Conservation (phyloP, 1,139 yeast species). For the Debaryomyces subglobosus region DNA sequence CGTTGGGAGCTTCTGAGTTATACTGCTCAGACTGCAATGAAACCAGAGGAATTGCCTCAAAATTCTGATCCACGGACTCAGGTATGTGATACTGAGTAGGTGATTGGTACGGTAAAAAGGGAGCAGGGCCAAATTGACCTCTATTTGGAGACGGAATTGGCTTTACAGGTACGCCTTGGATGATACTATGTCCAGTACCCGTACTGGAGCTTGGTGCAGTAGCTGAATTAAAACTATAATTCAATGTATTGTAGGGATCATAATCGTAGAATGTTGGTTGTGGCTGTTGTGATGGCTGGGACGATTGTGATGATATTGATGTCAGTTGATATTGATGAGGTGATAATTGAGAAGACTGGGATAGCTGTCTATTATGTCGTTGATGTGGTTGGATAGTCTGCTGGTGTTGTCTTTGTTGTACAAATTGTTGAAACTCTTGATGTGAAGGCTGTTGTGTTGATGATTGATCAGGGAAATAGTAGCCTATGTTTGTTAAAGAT, state of each 20-base stretch:
- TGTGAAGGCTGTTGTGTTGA: neutral
- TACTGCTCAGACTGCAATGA: neutral
- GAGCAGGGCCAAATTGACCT: neutral
- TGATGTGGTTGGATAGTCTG: constrained; percentile 9
- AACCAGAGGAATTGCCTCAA: neutral
- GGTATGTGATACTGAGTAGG: neutral
- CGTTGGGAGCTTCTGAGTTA: neutral
- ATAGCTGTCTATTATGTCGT: constrained; percentile 6
- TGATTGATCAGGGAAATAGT: constrained; percentile 24
- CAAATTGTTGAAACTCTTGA: constrained; percentile 9
- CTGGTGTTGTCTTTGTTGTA: constrained; percentile 10
- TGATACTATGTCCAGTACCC: neutral
- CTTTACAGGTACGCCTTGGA: neutral
- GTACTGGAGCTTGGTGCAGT: constrained; percentile 7
- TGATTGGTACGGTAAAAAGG: neutral
- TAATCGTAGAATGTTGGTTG: constrained; percentile 4
- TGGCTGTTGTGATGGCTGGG: constrained; percentile 5
- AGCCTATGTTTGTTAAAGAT: constrained; percentile 39
- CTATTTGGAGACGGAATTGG: neutral
- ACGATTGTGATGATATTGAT: constrained; percentile 7
- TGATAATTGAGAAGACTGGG: constrained; percentile 13
- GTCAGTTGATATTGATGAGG: constrained; percentile 14
- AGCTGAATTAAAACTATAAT: neutral
- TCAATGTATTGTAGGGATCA: constrained; percentile 5
- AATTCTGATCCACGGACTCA: constrained; percentile 1